Evolutionary conservation across 2,329 filamentous ascomycete species (phyloP).

Genomic region (Ceratocystis ficicola): DNA sequence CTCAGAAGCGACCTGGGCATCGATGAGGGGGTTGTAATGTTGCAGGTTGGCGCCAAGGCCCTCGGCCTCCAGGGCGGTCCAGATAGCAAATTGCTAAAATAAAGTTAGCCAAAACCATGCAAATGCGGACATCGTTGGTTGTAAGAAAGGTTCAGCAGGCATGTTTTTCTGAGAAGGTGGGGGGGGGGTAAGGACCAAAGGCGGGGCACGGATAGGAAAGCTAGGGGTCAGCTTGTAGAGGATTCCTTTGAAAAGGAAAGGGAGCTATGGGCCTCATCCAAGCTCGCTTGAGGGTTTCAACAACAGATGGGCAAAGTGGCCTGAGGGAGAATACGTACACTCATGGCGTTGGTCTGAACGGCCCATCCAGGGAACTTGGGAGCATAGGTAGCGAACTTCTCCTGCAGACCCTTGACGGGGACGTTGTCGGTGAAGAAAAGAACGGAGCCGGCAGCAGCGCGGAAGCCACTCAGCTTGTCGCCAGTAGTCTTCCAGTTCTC

Average conservation of each 20-base stretch:
- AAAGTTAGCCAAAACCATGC: conserved; percentile 3
- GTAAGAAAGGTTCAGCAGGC: background rate
- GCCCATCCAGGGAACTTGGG: conserved; percentile 71
- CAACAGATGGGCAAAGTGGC: background rate
- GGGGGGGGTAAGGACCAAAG: background rate
- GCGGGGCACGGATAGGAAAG: background rate
- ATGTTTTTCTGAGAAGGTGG: background rate
- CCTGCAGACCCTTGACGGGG: conserved; percentile 52
- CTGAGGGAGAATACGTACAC: conserved; percentile 29
- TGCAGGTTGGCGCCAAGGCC: conserved; percentile 81
- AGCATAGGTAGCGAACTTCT: conserved; percentile 59
- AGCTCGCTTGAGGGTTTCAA: background rate
- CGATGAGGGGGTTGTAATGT: conserved; percentile 83
- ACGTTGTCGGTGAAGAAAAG: conserved; percentile 77
- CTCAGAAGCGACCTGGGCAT: conserved; percentile 53
- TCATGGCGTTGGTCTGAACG: conserved; percentile 66
- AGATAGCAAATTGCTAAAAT: conserved; percentile 56
- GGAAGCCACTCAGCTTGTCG: conserved; percentile 44
- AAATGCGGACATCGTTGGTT: background rate
- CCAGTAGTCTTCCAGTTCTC: conserved; percentile 47
- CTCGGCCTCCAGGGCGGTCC: conserved; percentile 72
- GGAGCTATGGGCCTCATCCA: conserved; percentile 1
- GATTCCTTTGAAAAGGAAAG: background rate
- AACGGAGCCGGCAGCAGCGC: conserved; percentile 63
- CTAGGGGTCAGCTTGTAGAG: background rate